phyloP scores from a whole-genome alignment of 495 filamentous ascomycete species.

The Physcia stellaris region DNA sequence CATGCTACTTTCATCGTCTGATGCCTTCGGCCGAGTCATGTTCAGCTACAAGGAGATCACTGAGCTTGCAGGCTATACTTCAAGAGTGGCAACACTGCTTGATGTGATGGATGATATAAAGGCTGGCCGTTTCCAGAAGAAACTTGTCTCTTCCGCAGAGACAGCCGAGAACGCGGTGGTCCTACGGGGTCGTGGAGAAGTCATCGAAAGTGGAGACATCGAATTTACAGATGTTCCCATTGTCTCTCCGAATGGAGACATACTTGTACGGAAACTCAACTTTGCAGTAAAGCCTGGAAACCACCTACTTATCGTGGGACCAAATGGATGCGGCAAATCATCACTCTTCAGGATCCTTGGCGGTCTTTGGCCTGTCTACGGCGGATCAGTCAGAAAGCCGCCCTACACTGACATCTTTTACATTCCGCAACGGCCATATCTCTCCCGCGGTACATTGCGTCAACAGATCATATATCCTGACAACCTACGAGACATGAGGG shows the following conservation, averaged over 20 bases:
- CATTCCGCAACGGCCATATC: conserved; percentile 90
- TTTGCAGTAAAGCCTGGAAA: conserved; percentile 77
- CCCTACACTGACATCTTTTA: conserved; percentile 89
- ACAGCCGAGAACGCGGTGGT: conserved; percentile 66
- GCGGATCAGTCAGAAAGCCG: conserved; percentile 81
- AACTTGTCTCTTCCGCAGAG: conserved; percentile 75
- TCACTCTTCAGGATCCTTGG: conserved; percentile 92
- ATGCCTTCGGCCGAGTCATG: conserved; percentile 94
- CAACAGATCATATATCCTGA: conserved; percentile 97
- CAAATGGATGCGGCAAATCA: conserved; percentile 95
- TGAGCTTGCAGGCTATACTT: conserved; percentile 88
- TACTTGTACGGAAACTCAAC: conserved; percentile 68
- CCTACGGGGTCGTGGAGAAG: conserved; percentile 60
- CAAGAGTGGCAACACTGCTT: conserved; percentile 73
- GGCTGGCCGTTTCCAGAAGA: conserved; percentile 84
- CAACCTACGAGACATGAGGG: conserved; percentile 70
- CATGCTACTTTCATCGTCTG: conserved; percentile 80
- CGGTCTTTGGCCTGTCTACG: conserved; percentile 97
- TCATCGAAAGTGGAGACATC: conserved; percentile 69
- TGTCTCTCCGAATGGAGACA: conserved; percentile 89
- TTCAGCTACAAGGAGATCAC: conserved; percentile 97
- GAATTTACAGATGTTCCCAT: conserved; percentile 89
- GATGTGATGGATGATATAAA: conserved; percentile 92
- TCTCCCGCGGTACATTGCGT: conserved; percentile 74
- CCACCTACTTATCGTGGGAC: conserved; percentile 88